A percentile compares a stretch with the other conserved stretches of the same genome.
Conservation (phyloP, 176 grass and related monocot species). For the Zizania latifolia region DNA sequence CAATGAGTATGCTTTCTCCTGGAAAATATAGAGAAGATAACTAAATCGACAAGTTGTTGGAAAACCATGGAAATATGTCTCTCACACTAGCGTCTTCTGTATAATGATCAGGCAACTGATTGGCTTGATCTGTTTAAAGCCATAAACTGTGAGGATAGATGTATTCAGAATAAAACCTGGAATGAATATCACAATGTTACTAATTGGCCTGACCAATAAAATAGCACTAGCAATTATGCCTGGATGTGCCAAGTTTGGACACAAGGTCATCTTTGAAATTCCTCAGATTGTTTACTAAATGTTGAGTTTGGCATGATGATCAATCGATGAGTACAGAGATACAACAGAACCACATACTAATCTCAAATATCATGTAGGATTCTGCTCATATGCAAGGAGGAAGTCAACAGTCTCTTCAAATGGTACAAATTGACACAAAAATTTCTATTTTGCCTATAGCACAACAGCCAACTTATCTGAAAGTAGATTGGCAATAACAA, state of each 20-base stretch:
- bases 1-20: constrained; percentile 46
- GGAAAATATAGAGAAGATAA: not conserved
- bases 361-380: not conserved
- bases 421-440: not conserved
- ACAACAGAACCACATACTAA: not conserved
- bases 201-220: not conserved
- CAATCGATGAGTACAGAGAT: not conserved
- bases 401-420: not conserved
- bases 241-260: not conserved
- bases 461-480: not conserved
- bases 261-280: not conserved
- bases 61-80: not conserved
- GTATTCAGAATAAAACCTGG: not conserved
- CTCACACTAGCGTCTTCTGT: not conserved
- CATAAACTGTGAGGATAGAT: not conserved
- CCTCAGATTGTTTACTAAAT: not conserved
- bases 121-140: not conserved
- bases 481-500: not conserved
- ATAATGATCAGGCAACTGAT: not conserved
- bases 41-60: not conserved
- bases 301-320: not conserved
- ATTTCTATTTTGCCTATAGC: not conserved
- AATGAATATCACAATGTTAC: not conserved
- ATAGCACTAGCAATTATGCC: not conserved
- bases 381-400: not conserved